Evolutionary conservation across 2,329 filamentous ascomycete genomes (phyloP).

Genomic region (Rutstroemia sp.): DNA sequence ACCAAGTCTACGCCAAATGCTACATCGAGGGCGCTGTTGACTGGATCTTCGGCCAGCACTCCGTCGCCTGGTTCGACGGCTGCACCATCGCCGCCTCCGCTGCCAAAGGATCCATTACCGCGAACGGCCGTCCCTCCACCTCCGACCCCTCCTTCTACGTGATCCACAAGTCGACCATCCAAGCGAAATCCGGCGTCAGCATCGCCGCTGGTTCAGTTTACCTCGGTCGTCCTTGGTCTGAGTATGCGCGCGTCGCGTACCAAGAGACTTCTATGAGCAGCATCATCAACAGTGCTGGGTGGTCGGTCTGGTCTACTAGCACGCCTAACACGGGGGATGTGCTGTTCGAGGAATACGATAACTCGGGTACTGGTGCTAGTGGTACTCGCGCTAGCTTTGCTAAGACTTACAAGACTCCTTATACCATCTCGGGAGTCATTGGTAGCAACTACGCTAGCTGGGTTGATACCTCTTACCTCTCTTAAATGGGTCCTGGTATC

Average conservation of each 20-base stretch:
- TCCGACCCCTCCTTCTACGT: conserved; percentile 43
- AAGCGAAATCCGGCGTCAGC: conserved; percentile 33
- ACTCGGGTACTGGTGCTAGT: conserved; percentile 42
- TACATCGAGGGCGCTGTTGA: conserved; percentile 52
- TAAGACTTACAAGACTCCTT: conserved; percentile 32
- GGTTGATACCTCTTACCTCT: conserved; percentile 37
- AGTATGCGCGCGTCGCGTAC: conserved; percentile 44
- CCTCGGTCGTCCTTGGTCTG: conserved; percentile 46
- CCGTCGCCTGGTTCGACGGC: conserved; percentile 34
- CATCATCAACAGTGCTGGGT: conserved; percentile 46
- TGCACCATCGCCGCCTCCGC: conserved; percentile 40
- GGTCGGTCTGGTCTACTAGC: conserved; percentile 40
- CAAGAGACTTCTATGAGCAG: conserved; percentile 39
- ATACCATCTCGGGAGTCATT: conserved; percentile 38
- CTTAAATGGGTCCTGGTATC: conserved; percentile 10
- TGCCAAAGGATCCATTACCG: conserved; percentile 29
- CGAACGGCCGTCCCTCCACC: conserved; percentile 35
- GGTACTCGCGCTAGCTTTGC: conserved; percentile 43
- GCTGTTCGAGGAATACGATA: conserved; percentile 45
- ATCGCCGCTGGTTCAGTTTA: conserved; percentile 37
- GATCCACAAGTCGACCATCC: conserved; percentile 39
- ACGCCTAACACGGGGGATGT: conserved; percentile 39
- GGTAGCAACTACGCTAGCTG: conserved; percentile 36
- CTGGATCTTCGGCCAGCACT: conserved; percentile 51
- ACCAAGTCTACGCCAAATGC: conserved; percentile 47